Evolutionary conservation across 306 rosid species (phyloP), one percentile per base, ranked within the genome.

Genomic region (Spatholobus suberectus): DNA sequence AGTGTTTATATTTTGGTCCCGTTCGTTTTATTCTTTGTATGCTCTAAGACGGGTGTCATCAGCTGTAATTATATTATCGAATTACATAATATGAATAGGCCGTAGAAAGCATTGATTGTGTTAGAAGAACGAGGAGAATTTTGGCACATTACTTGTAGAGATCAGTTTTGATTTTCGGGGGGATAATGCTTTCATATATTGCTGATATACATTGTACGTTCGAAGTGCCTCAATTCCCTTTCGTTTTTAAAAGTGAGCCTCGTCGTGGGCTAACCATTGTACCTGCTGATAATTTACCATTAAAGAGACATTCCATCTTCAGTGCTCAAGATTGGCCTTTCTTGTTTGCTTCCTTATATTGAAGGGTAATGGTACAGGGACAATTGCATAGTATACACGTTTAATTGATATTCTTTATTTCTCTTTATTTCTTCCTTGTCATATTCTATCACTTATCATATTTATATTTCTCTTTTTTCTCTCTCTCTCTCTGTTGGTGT

Each of bases 41-140:
- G 37, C 49, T 24, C 58, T 65, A 58, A 58, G 38, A 35, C 12
- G 54, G 51, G 69, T 38, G 51, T 54, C 26, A 0, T 24, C 52
- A 73, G 65, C 55, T 83, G 87, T 80, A 86, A 78, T 62, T 80
- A 70, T 63, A 38, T 75, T 54, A 54, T 61, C 34, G 47, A 43
- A 51, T 43, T 26, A 62, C 62, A 35, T 75, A 24, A 76, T 52
- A 43, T 29, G 41, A 51, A 17, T 80, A 83, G 85, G 68, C 46
- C 29, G 13, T 65, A 80, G 80, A 58, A 63, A 54, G 67, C 52
- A 79, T 40, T 73, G 44, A 66, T 63, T 41, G 11, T 59, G 8
- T 62, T 52, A 57, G 61, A 43, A 63, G 63, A 70, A 20, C 58
- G 21, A 73, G 74, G 21, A 73, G 72, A 80, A 62, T 75, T 86